These are phyloP conservation scores for Chimonanthus salicifolius DNA, from an alignment of 164 flowering plant genomes.

Conservation along the genomic window DNA sequence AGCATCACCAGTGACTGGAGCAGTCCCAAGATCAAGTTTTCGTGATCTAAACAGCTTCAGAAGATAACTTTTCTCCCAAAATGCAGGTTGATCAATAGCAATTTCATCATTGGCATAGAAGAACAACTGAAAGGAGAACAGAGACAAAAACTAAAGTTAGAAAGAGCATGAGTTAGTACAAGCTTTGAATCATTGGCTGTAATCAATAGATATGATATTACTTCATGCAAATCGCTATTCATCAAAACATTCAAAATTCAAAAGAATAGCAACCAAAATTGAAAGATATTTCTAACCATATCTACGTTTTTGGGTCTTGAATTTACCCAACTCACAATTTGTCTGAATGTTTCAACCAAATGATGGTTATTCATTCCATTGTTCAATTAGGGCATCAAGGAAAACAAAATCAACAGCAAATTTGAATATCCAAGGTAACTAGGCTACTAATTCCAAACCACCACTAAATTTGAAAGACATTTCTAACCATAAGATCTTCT, in stretches of 20 bases:
- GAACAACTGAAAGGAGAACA: slow-evolving; percentile 55
- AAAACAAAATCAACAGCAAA: neutral
- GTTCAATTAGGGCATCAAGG: neutral
- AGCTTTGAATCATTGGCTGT: neutral
- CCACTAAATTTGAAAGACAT: too few species aligned
- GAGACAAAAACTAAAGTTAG: neutral
- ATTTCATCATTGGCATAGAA: slow-evolving; percentile 66
- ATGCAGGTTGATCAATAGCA: slow-evolving; percentile 64
- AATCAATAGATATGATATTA: too few species aligned
- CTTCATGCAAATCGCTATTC: neutral
- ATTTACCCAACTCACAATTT: neutral
- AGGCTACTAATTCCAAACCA: too few species aligned
- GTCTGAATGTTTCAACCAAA: too few species aligned
- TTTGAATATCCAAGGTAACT: too few species aligned
- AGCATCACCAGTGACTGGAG: slow-evolving; percentile 14
- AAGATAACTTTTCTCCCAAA: slow-evolving; percentile 91
- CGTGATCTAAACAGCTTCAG: slow-evolving; percentile 30
- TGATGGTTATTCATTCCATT: neutral
- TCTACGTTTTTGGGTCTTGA: neutral
- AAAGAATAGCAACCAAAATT: neutral
- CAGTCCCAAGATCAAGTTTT: slow-evolving; percentile 24
- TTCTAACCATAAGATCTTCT: too few species aligned
- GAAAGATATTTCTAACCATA: neutral
- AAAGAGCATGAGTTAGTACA: neutral
- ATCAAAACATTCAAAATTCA: too few species aligned